Base-by-base conservation (phyloP, 2,329 filamentous ascomycete species). In the Sporothrix protearum region DNA sequence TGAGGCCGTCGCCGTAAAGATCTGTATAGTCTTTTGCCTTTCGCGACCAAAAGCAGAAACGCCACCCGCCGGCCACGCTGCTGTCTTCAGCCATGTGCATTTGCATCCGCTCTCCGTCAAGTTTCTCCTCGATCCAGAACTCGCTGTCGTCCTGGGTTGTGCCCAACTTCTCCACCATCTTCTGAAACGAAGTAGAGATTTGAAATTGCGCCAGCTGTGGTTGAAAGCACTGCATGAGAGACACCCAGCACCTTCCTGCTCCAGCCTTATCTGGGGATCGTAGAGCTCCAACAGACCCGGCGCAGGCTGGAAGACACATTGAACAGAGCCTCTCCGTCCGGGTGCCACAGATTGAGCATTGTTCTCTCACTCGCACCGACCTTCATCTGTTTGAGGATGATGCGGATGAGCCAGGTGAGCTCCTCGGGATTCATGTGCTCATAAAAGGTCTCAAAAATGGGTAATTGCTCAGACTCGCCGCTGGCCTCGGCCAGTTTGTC, bases 81-180 rank as follows among this genome's bases (percentile, higher is more conserved):
- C 88, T 82, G 75, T 97, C 93, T 71, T 91, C 85, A 14, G 88
- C 81, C 91, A 98, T 94, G 80, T 99, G 96, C 78, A 99, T 86
- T 80, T 99, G 96, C 91, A 99, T 97, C 33, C 96, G 88, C 81
- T 99, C 96, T 1, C 96, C 96, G 76, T 99, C 96, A 9, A 99
- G 84, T 80, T 99, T 99, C 81, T 99, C 96, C 80, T 99, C 96
- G 64, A 98, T 96, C 94, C 94, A 98, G 78, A 96, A 99, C 9
- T 91, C 88, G 0, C 86, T 84, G 69, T 96, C 90, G 0, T 92
- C 89, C 30, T 90, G 87, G 0, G 88, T 90, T 0, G 86, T 84
- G 1, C 88, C 87, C 80, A 91, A 80, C 70, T 86, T 89, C 22
- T 88, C 84, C 1, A 96, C 88, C 87, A 96, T 93, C 77, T 89